A percentile compares a stretch with the other conserved stretches of the same genome.
phyloP scores from a whole-genome alignment of 2,329 filamentous ascomycete species.

The Trichophyton verrucosum region DNA sequence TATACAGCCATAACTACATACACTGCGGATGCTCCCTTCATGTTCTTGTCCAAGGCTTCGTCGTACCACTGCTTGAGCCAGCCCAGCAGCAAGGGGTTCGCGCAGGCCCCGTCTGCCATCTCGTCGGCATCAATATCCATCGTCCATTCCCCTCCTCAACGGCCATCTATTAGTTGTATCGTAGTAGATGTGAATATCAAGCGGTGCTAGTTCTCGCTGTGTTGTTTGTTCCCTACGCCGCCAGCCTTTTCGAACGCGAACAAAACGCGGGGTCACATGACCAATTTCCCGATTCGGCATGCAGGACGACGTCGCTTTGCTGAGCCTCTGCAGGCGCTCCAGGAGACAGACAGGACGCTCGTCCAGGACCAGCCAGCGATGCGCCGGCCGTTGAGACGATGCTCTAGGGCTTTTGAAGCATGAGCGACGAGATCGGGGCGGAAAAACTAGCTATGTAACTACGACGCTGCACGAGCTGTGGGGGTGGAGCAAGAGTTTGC shows the following conservation, averaged over 20 bases:
- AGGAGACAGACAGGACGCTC: background rate
- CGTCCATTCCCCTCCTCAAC: too few relatives aligned
- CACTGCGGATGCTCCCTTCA: constrained; percentile 50
- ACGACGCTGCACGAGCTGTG: background rate
- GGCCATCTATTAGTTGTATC: too few relatives aligned
- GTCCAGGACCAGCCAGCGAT: background rate
- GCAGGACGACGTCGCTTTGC: background rate
- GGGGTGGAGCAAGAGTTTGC: constrained; percentile 1
- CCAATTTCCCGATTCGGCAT: background rate
- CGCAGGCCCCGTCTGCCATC: constrained; percentile 33
- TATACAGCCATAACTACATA: constrained; percentile 2
- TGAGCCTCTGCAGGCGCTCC: background rate
- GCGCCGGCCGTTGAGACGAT: background rate
- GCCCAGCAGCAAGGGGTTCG: constrained; percentile 57
- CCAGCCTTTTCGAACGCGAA: background rate
- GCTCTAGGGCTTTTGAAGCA: background rate
- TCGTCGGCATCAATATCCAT: background rate
- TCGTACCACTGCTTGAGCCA: constrained; percentile 74
- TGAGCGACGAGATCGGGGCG: background rate
- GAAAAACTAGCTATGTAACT: background rate
- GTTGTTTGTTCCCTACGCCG: too few relatives aligned
- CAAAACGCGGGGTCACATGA: constrained; percentile 2
- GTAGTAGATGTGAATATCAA: too few relatives aligned
- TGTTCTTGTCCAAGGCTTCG: constrained; percentile 53
- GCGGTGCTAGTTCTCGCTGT: too few relatives aligned